Evolutionary conservation across 257 asterid species (phyloP).

Genomic region (Solanum chmielewskii): DNA sequence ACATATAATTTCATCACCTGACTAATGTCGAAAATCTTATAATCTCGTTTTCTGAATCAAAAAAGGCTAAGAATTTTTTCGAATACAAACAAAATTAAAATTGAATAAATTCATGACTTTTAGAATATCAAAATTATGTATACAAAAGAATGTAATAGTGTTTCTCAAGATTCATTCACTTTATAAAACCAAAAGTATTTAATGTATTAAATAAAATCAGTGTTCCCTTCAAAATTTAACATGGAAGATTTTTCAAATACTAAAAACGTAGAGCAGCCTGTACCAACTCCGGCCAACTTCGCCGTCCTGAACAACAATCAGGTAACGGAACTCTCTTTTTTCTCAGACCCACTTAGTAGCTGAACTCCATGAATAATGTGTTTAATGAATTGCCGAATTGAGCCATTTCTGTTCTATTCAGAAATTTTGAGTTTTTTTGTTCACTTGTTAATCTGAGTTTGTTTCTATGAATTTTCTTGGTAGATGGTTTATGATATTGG

Average conservation of each 20-base stretch:
- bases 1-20: not conserved
- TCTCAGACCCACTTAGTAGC: not conserved
- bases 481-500: not conserved
- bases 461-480: not conserved
- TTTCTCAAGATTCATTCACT: not conserved
- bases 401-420: not conserved
- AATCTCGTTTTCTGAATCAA: not conserved
- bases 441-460: not conserved
- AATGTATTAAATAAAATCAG: not conserved
- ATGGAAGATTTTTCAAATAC: too few relatives aligned
- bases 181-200: too few relatives aligned
- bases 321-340: not conserved
- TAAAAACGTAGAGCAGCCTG: too few relatives aligned
- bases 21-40: not conserved
- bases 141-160: not conserved
- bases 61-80: too few relatives aligned
- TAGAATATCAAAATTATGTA: not conserved
- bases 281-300: not conserved
- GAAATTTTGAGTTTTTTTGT: too few relatives aligned
- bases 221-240: not conserved
- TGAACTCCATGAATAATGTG: not conserved
- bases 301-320: not conserved
- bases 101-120: not conserved
- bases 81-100: not conserved
- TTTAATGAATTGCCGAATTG: not conserved